phyloP scores from a whole-genome alignment of 495 filamentous ascomycete species.

The Podospora fimiseda region DNA sequence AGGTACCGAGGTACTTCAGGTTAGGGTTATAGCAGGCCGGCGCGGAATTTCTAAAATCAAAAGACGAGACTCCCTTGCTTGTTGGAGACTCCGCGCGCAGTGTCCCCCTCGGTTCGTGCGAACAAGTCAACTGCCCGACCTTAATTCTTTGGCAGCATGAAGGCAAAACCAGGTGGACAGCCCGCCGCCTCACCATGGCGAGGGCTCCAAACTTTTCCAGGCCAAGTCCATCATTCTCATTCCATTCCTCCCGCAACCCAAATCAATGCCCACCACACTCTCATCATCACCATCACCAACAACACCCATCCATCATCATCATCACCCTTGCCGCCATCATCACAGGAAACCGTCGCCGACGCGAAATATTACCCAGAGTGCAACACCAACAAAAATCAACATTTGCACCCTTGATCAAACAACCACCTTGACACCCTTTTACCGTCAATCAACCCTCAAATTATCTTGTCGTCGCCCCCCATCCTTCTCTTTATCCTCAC shows the following conservation, averaged over 20 bases:
- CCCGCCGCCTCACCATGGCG: conserved; percentile 30
- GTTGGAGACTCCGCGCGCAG: conserved; percentile 23
- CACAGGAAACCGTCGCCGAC: too few relatives aligned
- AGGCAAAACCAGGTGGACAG: conserved; percentile 34
- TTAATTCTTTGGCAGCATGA: conserved; percentile 34
- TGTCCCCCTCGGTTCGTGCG: conserved; percentile 28
- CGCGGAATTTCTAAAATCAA: conserved; percentile 11
- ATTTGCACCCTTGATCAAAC: conserved; percentile 14
- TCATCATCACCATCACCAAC: conserved; percentile 19
- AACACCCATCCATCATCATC: conserved; percentile 21
- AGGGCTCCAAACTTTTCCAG: conserved; percentile 30
- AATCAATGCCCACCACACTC: conserved; percentile 20
- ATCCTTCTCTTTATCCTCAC: conserved; percentile 4
- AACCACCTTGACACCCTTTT: conserved; percentile 24
- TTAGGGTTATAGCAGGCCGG: conserved; percentile 27
- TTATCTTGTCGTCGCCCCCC: conserved; percentile 1
- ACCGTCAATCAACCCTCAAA: conserved; percentile 20
- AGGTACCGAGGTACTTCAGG: conserved; percentile 23
- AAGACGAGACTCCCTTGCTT: conserved; percentile 24
- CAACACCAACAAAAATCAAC: conserved; percentile 29
- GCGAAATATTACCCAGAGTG: conserved; percentile 31
- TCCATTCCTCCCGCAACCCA: conserved; percentile 16
- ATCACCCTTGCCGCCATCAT: conserved; percentile 15
- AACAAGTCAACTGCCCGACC: conserved; percentile 32
- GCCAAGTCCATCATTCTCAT: conserved; percentile 15